Percentiles rank a stretch among this genome's conserved stretches.
Evolutionary conservation across 228 moss, liverwort and hornwort species (phyloP).

Genomic region (Sphagnum fallax): DNA sequence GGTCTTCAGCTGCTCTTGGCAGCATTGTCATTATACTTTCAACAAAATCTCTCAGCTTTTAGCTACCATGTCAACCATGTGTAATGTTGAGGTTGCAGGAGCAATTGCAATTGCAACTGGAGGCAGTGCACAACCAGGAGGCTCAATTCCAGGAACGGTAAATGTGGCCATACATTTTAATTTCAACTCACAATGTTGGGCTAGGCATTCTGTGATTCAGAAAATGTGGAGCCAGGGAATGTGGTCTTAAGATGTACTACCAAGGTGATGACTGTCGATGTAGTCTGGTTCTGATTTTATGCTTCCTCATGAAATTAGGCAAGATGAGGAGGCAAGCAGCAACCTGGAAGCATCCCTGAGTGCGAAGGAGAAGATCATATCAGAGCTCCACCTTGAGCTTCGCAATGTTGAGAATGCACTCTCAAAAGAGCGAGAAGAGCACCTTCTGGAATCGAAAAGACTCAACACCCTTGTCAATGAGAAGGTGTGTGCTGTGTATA

Average conservation of each 20-base stretch:
- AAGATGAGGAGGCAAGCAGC: slow-evolving; percentile 81
- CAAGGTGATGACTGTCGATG: too few species aligned
- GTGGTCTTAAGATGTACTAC: too few species aligned
- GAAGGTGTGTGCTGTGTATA: slow-evolving; percentile 33
- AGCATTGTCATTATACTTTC: too few species aligned
- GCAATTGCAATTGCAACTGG: slow-evolving; percentile 71
- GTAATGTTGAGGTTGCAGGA: slow-evolving; percentile 31
- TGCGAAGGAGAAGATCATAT: slow-evolving; percentile 91
- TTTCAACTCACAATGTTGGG: too few species aligned
- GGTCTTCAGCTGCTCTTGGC: too few species aligned
- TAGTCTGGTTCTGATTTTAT: too few species aligned
- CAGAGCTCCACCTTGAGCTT: slow-evolving; percentile 79
- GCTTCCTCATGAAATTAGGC: slow-evolving; percentile 20
- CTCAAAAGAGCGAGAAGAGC: slow-evolving; percentile 60
- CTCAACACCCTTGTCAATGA: slow-evolving; percentile 48
- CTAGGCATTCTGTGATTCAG: too few species aligned
- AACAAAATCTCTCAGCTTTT: too few species aligned
- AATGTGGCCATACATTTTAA: neutral
- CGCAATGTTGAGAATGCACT: slow-evolving; percentile 63
- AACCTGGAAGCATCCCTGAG: slow-evolving; percentile 81
- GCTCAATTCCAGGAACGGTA: slow-evolving; percentile 72
- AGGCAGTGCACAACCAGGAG: slow-evolving; percentile 71
- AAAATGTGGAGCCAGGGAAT: too few species aligned
- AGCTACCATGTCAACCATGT: too few species aligned
- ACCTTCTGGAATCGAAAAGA: slow-evolving; percentile 57